Evolutionary conservation across 495 filamentous ascomycete species (phyloP), one percentile per base, ranked within the genome.

Genomic region (Daldinia caldariorum): DNA sequence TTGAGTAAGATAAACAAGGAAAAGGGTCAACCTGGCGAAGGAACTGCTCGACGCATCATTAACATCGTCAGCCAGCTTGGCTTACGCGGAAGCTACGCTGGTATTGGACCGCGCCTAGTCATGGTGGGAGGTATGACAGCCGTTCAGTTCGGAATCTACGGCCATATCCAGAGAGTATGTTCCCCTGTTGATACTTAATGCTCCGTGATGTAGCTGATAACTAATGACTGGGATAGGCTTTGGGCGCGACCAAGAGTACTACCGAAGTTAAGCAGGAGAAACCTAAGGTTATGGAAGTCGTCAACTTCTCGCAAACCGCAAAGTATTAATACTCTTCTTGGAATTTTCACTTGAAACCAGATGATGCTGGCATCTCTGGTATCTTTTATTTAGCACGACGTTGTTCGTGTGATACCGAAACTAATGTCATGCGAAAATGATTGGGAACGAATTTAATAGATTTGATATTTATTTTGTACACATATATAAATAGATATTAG

Each of bases 1-100:
- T 87, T 95, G 66, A 89, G 86, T 80, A 94, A 94, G 86, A 94
- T 95, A 87, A 95, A 95, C 86, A 94, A 94, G 86, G 92, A 89
- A 72, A 90, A 89, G 79, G 91, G 91, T 77, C 80, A 83, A 35
- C 89, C 92, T 41, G 92, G 92, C 76, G 92, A 95, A 81, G 86
- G 92, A 67, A 94, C 90, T 60, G 85, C 85, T 64, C 83, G 80
- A 73, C 89, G 92, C 77, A 80, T 95, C 71, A 83, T 91, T 80
- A 93, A 93, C 84, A 94, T 95, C 79, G 89, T 83, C 53, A 87
- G 86, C 73, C 91, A 94, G 77, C 87, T 94, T 66, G 92, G 92
- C 73, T 69, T 95, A 63, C 85, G 86, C 67, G 92, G 92, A 73
- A 87, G 83, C 64, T 95, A 89, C 78, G 82, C 88, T 56, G 92